These are phyloP conservation scores for Pyrenula massariospora DNA, from an alignment of 495 filamentous ascomycete species.

Conservation along the genomic window DNA sequence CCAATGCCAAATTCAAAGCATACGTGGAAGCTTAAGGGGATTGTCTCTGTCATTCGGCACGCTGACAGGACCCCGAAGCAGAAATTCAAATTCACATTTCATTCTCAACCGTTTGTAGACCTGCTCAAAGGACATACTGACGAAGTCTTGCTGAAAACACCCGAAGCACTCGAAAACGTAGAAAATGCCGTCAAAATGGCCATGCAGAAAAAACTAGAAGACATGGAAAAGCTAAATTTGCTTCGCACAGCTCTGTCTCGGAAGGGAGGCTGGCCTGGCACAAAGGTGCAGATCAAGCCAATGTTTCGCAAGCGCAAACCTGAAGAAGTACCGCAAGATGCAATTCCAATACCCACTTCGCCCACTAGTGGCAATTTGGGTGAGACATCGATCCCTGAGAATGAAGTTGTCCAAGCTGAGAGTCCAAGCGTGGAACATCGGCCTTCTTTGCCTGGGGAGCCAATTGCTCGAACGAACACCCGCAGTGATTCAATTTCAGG, in stretches of 20 bases:
- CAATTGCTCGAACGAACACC: slow-evolving; percentile 28
- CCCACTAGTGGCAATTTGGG: background rate
- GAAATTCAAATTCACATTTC: slow-evolving; percentile 98
- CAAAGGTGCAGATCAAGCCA: slow-evolving; percentile 97
- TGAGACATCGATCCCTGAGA: slow-evolving; percentile 5
- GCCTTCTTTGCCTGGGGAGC: slow-evolving; percentile 11
- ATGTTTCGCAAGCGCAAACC: slow-evolving; percentile 81
- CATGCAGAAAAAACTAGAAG: slow-evolving; percentile 66
- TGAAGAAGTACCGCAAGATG: slow-evolving; percentile 33
- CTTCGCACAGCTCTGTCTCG: slow-evolving; percentile 77
- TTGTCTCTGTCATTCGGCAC: slow-evolving; percentile 91
- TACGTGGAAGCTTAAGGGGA: slow-evolving; percentile 96
- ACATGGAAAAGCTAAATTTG: slow-evolving; percentile 70
- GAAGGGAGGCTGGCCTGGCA: slow-evolving; percentile 87
- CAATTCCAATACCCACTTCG: slow-evolving; percentile 1
- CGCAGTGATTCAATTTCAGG: slow-evolving; percentile 76
- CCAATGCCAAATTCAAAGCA: slow-evolving; percentile 86
- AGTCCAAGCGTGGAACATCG: slow-evolving; percentile 10
- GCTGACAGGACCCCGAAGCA: slow-evolving; percentile 97
- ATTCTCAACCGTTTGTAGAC: slow-evolving; percentile 90
- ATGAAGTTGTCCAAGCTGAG: background rate
- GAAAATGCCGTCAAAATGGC: slow-evolving; percentile 72
- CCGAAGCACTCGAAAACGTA: slow-evolving; percentile 81
- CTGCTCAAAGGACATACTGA: slow-evolving; percentile 89
- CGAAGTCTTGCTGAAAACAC: slow-evolving; percentile 88